phyloP scores from a whole-genome alignment of 2,329 filamentous ascomycete species.

The Scedosporium aurantiacum region DNA sequence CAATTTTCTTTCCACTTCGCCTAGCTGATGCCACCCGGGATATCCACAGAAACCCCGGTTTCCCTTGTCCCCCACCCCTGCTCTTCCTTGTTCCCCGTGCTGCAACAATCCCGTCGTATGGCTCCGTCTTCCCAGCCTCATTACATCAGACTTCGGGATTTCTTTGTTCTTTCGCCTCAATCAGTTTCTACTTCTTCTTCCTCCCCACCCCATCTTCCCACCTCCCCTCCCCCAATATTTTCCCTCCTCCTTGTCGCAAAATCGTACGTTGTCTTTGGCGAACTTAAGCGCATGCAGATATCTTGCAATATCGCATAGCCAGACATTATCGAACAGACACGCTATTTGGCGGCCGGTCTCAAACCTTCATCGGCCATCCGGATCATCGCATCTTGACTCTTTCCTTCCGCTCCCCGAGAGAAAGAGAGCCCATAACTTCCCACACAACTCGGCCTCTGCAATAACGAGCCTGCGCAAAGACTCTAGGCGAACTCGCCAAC shows the following conservation, averaged over 20 bases:
- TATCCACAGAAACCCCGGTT: not conserved
- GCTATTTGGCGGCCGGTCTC: no score
- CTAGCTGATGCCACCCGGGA: not conserved
- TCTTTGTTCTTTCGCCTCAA: not conserved
- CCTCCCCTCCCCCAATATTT: not conserved
- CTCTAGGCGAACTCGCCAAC: not conserved
- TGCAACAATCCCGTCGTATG: not conserved
- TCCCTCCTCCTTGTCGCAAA: no score
- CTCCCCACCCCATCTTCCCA: not conserved
- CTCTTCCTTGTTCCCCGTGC: not conserved
- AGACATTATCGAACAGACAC: no score
- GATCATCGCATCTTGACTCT: no score
- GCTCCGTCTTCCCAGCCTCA: not conserved
- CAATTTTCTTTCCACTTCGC: no score
- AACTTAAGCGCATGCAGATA: no score
- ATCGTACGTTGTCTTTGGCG: no score
- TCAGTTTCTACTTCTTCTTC: not conserved
- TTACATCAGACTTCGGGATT: not conserved
- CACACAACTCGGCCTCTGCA: not conserved
- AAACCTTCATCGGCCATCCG: no score
- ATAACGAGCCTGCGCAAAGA: not conserved
- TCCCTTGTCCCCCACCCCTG: not conserved
- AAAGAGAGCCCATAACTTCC: no score
- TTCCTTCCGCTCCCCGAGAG: no score
- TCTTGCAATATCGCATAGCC: no score